These are phyloP conservation scores for Trichomonas tenax DNA, from an alignment of 208 protist species.

Conservation along the genomic window DNA sequence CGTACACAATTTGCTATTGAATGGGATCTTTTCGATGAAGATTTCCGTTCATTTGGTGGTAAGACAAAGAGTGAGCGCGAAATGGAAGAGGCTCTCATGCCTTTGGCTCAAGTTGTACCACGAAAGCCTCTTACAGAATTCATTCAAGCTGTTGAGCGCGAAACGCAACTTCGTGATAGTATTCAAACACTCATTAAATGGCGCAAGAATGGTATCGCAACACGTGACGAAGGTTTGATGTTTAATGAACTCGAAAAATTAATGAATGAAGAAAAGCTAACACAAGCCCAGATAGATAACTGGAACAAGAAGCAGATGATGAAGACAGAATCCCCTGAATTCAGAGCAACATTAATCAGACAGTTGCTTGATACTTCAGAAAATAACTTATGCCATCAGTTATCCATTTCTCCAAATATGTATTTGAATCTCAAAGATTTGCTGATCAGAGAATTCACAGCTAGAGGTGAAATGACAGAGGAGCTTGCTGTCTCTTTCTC, in stretches of 20 bases:
- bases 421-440: neutral
- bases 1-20: neutral
- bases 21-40: neutral
- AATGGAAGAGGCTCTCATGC: slow-evolving; percentile 12
- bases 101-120: neutral
- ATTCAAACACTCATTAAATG: neutral
- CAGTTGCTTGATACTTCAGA: neutral
- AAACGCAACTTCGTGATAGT: neutral
- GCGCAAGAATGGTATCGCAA: neutral
- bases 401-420: neutral
- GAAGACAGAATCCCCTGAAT: neutral
- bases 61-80: neutral
- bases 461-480: neutral
- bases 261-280: neutral
- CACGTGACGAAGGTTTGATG: neutral
- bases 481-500: neutral
- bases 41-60: neutral
- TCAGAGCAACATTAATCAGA: neutral
- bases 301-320: neutral
- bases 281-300: neutral
- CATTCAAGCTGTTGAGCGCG: neutral
- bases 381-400: neutral
- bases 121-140: neutral
- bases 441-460: neutral
- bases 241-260: neutral